Evolutionary conservation across 129 eudicot species (phyloP), one percentile per base, ranked within the genome.

Genomic region (Solidago caesia): DNA sequence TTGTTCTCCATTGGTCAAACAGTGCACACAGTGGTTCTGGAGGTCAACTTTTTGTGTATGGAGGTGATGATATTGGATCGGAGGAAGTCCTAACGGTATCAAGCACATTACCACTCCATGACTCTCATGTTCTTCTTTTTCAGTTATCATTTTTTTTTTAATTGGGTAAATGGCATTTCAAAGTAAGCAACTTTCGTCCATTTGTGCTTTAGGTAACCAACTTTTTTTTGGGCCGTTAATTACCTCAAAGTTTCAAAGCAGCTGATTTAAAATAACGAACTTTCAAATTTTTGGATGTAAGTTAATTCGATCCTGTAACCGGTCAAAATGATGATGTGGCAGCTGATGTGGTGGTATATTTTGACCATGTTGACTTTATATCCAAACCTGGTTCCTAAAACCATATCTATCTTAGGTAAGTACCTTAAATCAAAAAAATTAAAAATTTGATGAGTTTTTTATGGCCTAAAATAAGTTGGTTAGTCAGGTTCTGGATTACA

Each of bases 61-160:
- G 98, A 49, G 98, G 98, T 74, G 97, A 83, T 76, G 91, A 88
- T 72, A 87, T 94, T 46, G 98, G 97, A 71, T 88, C 98, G 26
- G 89, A 86, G 71, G 98, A 94, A 90, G 96, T 87, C 82, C 84
- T 94, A 67, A 88, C 96, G 88, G 98, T 94, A 83, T 70, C 79
- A 58, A 47, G 14, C 15, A 68, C 66, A 21, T 66, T 39, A 44
- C 60, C 7, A 49, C 61, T 69, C 60, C 10, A 59, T 60, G 57
- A 27, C 43, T 5, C 39, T 56, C 41, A 13, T 29, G 3, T 66
- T 60, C 65, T 57, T 10, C 21, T 6, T 57, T 45, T 57, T 43
- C 29, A 62, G 16, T 42, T 70, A 27, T 71, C 2, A 33, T 1
- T 44, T 43, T 10, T 4, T 64, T 57, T 73, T 33, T 48, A 27